Evolutionary conservation across 2,329 filamentous ascomycete species (phyloP), one percentile per base, ranked within the genome.

Genomic region (Cucurbitaria berberidis): DNA sequence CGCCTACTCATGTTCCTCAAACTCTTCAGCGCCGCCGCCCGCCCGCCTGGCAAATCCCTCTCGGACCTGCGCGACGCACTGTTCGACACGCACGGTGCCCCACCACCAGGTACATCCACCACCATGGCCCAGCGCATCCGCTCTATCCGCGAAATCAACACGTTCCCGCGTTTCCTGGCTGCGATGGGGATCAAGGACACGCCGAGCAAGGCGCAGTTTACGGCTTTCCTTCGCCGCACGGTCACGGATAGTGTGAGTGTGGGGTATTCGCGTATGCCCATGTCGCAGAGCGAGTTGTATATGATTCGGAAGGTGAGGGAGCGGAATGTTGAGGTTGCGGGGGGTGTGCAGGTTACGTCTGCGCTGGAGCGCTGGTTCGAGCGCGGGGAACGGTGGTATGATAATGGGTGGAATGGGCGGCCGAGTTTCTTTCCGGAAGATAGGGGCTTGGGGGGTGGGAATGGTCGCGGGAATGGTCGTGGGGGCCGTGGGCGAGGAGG

Each of bases 1-100:
- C 76, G 79, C 2, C 74, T 82, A 3, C 72, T 83, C 22, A 83
- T 83, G 80, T 82, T 84, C 68, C 76, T 78, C 9, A 79, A 80
- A 50, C 71, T 83, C 13, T 83, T 83, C 66, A 77, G 77, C 9
- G 75, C 68, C 42, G 77, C 75, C 0, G 79, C 77, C 3, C 74
- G 80, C 2, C 73, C 74, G 0, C 62, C 69, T 2, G 62, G 63
- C 7, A 75, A 73, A 27, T 59, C 75, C 1, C 69, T 82, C 3
- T 43, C 41, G 3, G 54, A 77, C 42, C 64, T 82, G 26, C 74
- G 77, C 44, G 76, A 82, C 32, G 74, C 74, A 38, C 74, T 82
- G 3, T 83, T 82, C 63, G 66, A 73, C 7, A 72, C 75, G 3
- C 78, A 81, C 51, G 79, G 81, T 29, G 78, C 75, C 1, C 80